phyloP scores from a whole-genome alignment of 2,329 filamentous ascomycete genomes.

The Xylariaceae sp. region DNA sequence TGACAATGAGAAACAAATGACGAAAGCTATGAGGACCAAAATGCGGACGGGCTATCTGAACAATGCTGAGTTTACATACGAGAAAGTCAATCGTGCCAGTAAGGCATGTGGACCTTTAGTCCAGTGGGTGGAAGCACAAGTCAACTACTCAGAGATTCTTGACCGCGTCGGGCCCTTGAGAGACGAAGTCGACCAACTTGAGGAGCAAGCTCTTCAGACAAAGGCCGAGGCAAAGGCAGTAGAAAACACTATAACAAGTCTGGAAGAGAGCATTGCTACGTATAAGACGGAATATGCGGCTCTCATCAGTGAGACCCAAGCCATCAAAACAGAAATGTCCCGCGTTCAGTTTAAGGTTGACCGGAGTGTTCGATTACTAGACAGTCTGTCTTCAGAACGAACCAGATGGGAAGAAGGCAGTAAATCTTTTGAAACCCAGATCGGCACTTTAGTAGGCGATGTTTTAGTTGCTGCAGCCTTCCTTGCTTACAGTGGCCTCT shows the following conservation, averaged over 20 bases:
- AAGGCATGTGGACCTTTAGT: constrained; percentile 97
- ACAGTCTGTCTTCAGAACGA: constrained; percentile 93
- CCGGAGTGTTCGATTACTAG: constrained; percentile 89
- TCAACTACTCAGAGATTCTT: constrained; percentile 96
- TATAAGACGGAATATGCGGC: constrained; percentile 97
- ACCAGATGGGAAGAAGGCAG: constrained; percentile 95
- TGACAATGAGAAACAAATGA: constrained; percentile 96
- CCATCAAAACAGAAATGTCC: constrained; percentile 96
- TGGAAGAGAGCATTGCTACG: constrained; percentile 89
- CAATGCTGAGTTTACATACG: constrained; percentile 94
- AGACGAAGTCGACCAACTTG: constrained; percentile 84
- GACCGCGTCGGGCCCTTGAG: constrained; percentile 91
- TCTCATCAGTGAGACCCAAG: constrained; percentile 94
- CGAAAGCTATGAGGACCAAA: constrained; percentile 76
- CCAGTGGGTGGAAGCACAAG: constrained; percentile 95
- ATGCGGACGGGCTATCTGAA: constrained; percentile 94
- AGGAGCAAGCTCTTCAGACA: constrained; percentile 87
- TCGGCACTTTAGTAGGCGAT: constrained; percentile 93
- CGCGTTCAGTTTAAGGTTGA: constrained; percentile 98
- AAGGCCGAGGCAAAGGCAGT: constrained; percentile 93
- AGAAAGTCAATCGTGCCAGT: constrained; percentile 93
- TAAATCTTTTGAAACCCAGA: constrained; percentile 97
- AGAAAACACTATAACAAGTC: constrained; percentile 79
- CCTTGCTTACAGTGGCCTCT: constrained; percentile 94
- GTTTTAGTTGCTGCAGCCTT: constrained; percentile 96